phyloP scores from a whole-genome alignment of 2,329 filamentous ascomycete genomes.

The Trichoderma koningiopsis region DNA sequence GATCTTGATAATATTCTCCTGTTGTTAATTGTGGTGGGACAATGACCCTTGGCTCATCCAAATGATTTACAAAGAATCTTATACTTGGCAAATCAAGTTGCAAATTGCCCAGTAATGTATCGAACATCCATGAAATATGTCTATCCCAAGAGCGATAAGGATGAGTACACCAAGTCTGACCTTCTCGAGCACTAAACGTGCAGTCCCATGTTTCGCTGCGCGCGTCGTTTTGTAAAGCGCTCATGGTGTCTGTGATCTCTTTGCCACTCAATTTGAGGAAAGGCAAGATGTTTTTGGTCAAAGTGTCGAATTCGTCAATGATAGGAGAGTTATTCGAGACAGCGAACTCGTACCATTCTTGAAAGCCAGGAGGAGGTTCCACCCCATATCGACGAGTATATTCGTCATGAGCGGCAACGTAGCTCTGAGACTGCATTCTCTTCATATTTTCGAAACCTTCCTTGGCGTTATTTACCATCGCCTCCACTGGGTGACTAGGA shows the following conservation, averaged over 20 bases:
- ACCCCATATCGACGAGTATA: constrained; percentile 54
- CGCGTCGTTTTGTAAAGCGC: constrained; percentile 29
- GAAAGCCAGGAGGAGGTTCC: constrained; percentile 76
- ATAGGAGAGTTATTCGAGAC: constrained; percentile 61
- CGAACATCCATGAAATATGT: constrained; percentile 38
- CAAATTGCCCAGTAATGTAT: constrained; percentile 36
- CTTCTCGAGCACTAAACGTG: constrained; percentile 32
- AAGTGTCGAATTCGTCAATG: constrained; percentile 69
- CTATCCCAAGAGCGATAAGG: constrained; percentile 38
- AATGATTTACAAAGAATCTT: constrained; percentile 48
- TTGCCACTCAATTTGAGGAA: constrained; percentile 44
- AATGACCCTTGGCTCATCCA: constrained; percentile 53
- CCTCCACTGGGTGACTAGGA: constrained; percentile 42
- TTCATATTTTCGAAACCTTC: constrained; percentile 37
- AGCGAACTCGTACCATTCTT: constrained; percentile 78
- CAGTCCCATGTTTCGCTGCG: constrained; percentile 44
- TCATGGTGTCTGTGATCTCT: constrained; percentile 37
- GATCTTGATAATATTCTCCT: not conserved
- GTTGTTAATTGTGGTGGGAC: constrained; percentile 29
- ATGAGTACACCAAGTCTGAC: constrained; percentile 40
- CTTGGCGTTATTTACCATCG: constrained; percentile 35
- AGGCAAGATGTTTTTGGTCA: constrained; percentile 44
- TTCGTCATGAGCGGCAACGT: constrained; percentile 43
- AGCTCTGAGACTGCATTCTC: constrained; percentile 42
- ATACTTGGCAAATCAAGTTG: constrained; percentile 40